These are phyloP conservation scores for Poa annua DNA, from an alignment of 176 grass and related monocot species.

Conservation along the genomic window DNA sequence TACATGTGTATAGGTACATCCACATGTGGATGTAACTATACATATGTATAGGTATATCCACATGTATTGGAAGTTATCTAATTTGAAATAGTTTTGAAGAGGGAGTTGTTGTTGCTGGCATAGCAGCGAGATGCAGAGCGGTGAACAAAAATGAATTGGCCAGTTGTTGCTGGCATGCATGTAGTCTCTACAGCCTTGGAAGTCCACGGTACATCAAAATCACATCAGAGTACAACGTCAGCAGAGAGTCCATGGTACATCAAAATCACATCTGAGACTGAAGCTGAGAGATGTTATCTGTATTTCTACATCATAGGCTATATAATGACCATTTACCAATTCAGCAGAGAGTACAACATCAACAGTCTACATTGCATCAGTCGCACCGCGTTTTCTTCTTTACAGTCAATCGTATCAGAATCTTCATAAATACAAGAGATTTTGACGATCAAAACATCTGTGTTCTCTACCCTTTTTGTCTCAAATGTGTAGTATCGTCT, in stretches of 20 bases:
- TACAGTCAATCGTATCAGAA: constrained; percentile 43
- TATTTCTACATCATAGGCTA: not conserved
- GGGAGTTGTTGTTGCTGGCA: not conserved
- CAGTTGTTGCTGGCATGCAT: not conserved
- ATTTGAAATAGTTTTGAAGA: too few relatives aligned
- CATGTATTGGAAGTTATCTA: too few relatives aligned
- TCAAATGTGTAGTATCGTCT: not conserved
- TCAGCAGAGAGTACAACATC: not conserved
- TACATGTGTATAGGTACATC: too few relatives aligned
- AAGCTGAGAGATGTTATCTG: not conserved
- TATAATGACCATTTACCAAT: not conserved
- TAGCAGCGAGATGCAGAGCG: not conserved
- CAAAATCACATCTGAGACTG: not conserved
- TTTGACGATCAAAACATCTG: constrained; percentile 22
- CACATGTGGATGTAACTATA: too few relatives aligned
- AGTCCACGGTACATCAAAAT: too few relatives aligned
- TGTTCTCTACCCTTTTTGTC: not conserved
- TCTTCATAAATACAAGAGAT: constrained; percentile 15
- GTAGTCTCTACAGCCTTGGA: not conserved
- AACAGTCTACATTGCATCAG: not conserved
- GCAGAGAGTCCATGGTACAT: too few relatives aligned
- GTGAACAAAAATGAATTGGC: not conserved
- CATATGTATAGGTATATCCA: too few relatives aligned
- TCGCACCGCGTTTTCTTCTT: not conserved
- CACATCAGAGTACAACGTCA: too few relatives aligned